Evolutionary conservation across 345 rosid genomes (phyloP).

Genomic region (Isatis tinctoria): DNA sequence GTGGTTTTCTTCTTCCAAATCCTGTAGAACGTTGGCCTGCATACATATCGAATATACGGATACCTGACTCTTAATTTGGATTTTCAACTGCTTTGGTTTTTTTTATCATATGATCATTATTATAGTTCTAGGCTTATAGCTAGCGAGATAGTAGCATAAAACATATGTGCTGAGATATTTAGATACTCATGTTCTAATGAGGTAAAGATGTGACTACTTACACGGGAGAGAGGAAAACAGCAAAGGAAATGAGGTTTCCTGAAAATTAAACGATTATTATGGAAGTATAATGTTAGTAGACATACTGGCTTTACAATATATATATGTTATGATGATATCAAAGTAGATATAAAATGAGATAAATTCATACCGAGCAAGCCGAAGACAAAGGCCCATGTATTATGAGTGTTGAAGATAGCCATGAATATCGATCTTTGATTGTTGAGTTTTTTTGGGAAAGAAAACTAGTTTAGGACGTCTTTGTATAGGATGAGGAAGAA

Average conservation of each 20-base stretch:
- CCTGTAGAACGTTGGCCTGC: slow-evolving; percentile 64
- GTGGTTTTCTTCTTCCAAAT: slow-evolving; percentile 69
- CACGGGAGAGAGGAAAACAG: slow-evolving; percentile 68
- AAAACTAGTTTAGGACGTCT: background rate
- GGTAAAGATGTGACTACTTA: slow-evolving; percentile 40
- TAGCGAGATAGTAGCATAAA: background rate
- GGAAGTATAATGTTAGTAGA: background rate
- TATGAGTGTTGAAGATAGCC: slow-evolving; percentile 33
- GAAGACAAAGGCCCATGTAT: slow-evolving; percentile 34
- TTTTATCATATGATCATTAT: background rate
- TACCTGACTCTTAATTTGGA: background rate
- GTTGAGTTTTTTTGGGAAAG: background rate
- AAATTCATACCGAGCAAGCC: slow-evolving; percentile 32
- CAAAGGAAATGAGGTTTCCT: slow-evolving; percentile 66
- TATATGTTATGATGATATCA: slow-evolving; percentile 1
- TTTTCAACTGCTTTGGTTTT: background rate
- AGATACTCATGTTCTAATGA: background rate
- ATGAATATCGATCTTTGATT: slow-evolving; percentile 13
- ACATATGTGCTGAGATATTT: background rate
- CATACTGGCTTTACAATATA: background rate
- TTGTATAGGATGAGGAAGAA: slow-evolving; percentile 4
- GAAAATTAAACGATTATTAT: slow-evolving; percentile 2
- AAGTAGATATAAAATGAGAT: background rate
- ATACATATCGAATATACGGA: background rate
- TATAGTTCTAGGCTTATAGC: background rate